Evolutionary conservation across 228 moss, liverwort and hornwort genomes (phyloP).

Genomic region (Sphagnum magellanicum): DNA sequence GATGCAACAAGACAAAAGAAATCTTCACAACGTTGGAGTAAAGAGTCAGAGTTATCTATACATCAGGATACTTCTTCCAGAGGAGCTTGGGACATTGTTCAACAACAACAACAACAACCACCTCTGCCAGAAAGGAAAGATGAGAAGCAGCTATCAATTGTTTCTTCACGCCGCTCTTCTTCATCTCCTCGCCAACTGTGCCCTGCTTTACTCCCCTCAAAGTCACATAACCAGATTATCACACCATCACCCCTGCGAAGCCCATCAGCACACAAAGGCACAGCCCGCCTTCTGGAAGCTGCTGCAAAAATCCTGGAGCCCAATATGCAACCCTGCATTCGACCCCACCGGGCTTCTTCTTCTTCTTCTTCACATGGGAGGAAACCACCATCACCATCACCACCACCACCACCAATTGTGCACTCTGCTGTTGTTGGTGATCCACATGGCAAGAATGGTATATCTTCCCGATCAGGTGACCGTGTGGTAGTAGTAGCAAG

Average conservation of each 20-base stretch:
- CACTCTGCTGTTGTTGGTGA: too few relatives aligned
- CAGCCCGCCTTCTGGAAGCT: slow-evolving; percentile 26
- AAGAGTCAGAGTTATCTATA: slow-evolving; percentile 15
- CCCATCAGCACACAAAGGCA: slow-evolving; percentile 13
- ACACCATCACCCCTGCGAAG: slow-evolving; percentile 7
- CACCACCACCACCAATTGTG: too few relatives aligned
- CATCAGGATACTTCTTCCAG: slow-evolving; percentile 24
- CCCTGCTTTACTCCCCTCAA: slow-evolving; percentile 36
- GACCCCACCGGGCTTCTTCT: slow-evolving; percentile 3
- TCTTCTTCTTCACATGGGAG: slow-evolving; percentile 7
- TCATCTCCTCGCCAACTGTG: slow-evolving; percentile 8
- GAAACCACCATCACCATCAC: too few relatives aligned
- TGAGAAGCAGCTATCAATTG: slow-evolving; percentile 21
- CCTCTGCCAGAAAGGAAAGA: slow-evolving; percentile 14
- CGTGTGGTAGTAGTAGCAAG: slow-evolving; percentile 14
- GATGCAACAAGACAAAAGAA: not conserved
- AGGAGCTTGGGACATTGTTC: slow-evolving; percentile 6
- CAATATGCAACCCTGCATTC: slow-evolving; percentile 17
- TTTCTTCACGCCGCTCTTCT: slow-evolving; percentile 11
- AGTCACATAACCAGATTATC: slow-evolving; percentile 36
- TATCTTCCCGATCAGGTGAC: slow-evolving; percentile 17
- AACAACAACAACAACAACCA: slow-evolving; percentile 4
- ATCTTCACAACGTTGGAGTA: slow-evolving; percentile 10
- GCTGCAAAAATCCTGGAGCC: slow-evolving; percentile 38
- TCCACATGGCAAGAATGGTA: not conserved